Evolutionary conservation across 768 basidiomycete species (phyloP), one percentile per base, ranked within the genome.

Genomic region (Lactifluus volemus): DNA sequence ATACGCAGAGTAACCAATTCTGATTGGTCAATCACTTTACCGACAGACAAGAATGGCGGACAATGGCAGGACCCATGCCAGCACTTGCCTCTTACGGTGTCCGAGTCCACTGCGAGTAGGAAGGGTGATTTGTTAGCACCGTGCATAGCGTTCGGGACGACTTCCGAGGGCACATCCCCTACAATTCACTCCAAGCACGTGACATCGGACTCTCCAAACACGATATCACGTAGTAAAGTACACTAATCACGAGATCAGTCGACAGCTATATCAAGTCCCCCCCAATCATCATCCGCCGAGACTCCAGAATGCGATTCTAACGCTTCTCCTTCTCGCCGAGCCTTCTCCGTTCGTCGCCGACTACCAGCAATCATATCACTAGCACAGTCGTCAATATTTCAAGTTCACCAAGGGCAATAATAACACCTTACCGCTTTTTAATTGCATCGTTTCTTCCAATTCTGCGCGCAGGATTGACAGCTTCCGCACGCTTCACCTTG

Each of bases 401-500:
- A 55, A 36, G n/a, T 5, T 4, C 12, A 49, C 11, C 39, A 47
- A 21, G 29, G 7, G 49, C 38, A 48, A 53, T 12, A 42, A 52
- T 49, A 44, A 38, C 29, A 65, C 77, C 55, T 59, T 55, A 84
- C 89, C 86, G 78, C 69, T 83, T 89, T 74, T 83, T 91, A 52
- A 89, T 79, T 6, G 87, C 85, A 63, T 89, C 85, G 32, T 70
- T 77, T 51, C 85, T 80, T 4, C 88, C 88, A 52, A 90, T 79
- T 63, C 77, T 80, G 42, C 87, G 78, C 4, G 88, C 87, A 29
- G 78, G 76, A 66, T 89, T 89, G 53, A 92, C 85, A 5, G 74
- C 78, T 53, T 93, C 88, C 3, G 88, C 81, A 19, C 88, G 86
- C 71, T 90, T 88, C 7, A 84, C 77, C 74, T 88, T 92, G 59